A percentile compares a stretch with the other conserved stretches of the same genome.
Conservation (phyloP, 129 eudicot genomes). For the Arctium minus region DNA sequence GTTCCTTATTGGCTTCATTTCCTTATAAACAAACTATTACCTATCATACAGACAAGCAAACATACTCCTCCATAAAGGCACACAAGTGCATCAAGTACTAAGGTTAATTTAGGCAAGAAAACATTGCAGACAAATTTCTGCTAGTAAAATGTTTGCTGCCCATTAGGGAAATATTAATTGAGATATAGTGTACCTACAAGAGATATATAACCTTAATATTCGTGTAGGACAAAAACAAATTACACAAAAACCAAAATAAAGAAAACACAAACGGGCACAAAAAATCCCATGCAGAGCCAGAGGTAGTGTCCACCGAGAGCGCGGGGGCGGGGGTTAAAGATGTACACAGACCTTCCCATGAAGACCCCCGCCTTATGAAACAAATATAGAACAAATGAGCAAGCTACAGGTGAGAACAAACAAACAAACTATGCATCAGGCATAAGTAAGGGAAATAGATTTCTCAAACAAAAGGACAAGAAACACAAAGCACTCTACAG, state of each 20-base stretch:
- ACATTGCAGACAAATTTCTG: background rate
- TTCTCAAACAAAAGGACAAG: background rate
- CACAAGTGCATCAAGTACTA: background rate
- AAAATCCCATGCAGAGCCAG: background rate
- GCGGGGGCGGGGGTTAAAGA: too few species aligned
- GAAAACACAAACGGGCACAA: background rate
- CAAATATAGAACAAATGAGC: background rate
- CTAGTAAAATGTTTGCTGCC: background rate
- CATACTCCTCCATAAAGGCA: background rate
- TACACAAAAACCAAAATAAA: too few species aligned
- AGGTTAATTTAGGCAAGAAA: background rate
- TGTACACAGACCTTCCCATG: background rate
- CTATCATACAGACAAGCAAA: background rate
- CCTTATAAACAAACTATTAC: background rate
- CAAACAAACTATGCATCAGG: background rate
- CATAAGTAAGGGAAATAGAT: background rate
- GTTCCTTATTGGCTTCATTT: background rate
- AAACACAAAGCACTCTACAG: too few species aligned
- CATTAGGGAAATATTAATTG: background rate
- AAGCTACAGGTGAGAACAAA: background rate
- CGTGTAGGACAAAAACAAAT: background rate
- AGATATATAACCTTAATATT: background rate
- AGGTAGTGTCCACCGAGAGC: too few species aligned
- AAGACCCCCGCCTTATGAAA: background rate
- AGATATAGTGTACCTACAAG: background rate